phyloP scores from a whole-genome alignment of 2,329 filamentous ascomycete species.

The Daldinia sp. region DNA sequence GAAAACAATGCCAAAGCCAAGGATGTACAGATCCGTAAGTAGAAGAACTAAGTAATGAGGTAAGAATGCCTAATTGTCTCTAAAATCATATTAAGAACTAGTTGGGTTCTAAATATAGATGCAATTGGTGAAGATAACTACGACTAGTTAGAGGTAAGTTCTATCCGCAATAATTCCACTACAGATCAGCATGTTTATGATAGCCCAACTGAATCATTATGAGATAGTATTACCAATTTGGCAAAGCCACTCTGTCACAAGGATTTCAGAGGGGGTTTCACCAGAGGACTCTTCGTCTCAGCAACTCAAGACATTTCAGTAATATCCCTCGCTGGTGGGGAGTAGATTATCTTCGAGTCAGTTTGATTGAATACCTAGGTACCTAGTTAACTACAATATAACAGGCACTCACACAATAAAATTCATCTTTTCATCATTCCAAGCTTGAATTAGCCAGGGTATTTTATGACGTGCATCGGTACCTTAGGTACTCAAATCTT shows the following conservation, averaged over 20 bases:
- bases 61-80: background rate
- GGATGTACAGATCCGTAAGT: background rate
- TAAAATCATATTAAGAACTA: background rate
- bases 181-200: background rate
- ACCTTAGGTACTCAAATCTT: background rate
- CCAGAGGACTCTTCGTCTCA: too few species aligned
- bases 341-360: background rate
- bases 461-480: background rate
- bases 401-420: too few species aligned
- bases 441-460: background rate
- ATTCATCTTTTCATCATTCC: too few species aligned
- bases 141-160: background rate
- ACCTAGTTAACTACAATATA: too few species aligned
- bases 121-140: background rate
- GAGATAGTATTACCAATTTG: background rate
- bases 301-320: too few species aligned
- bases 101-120: background rate
- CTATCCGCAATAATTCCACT: background rate
- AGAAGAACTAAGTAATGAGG: background rate
- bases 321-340: too few species aligned
- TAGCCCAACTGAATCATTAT: background rate
- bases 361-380: background rate
- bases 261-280: background rate
- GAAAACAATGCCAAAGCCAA: background rate
- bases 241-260: background rate